These are phyloP conservation scores for Trapa bicornis DNA, from an alignment of 345 rosid genomes.

Conservation along the genomic window DNA sequence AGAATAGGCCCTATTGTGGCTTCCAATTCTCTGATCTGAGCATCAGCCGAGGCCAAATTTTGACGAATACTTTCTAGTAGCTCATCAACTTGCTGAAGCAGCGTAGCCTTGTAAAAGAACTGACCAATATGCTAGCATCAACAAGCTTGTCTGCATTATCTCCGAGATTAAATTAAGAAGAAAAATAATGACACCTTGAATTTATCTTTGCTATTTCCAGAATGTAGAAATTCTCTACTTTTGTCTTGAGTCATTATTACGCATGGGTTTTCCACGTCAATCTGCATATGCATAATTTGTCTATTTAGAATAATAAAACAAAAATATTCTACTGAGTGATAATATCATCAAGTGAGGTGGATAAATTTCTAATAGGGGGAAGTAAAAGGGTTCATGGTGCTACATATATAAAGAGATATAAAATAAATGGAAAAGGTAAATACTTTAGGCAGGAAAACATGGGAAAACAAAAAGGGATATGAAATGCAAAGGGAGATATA, in stretches of 20 bases:
- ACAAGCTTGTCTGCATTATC: neutral
- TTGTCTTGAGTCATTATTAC: conserved; percentile 97
- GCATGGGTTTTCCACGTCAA: conserved; percentile 98
- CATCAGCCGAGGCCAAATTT: conserved; percentile 43
- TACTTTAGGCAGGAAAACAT: neutral
- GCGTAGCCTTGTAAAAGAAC: conserved; percentile 95
- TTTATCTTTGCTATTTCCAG: conserved; percentile 92
- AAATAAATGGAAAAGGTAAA: neutral
- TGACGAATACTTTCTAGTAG: conserved; percentile 56
- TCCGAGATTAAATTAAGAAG: neutral
- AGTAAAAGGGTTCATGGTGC: neutral
- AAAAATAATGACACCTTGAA: conserved; percentile 47
- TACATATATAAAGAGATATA: neutral
- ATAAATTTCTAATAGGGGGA: neutral
- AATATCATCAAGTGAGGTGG: neutral
- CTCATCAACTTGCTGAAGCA: conserved; percentile 92
- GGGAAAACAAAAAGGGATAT: neutral
- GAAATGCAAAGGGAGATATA: neutral
- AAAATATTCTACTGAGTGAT: neutral
- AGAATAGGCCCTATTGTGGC: conserved; percentile 60
- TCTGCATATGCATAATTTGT: conserved; percentile 27
- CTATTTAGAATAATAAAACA: neutral
- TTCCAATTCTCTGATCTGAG: conserved; percentile 57
- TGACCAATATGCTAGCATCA: conserved; percentile 13
- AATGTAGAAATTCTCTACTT: conserved; percentile 94